Evolutionary conservation across 306 rosid species (phyloP).

Genomic region (Gastrolobium villosum): DNA sequence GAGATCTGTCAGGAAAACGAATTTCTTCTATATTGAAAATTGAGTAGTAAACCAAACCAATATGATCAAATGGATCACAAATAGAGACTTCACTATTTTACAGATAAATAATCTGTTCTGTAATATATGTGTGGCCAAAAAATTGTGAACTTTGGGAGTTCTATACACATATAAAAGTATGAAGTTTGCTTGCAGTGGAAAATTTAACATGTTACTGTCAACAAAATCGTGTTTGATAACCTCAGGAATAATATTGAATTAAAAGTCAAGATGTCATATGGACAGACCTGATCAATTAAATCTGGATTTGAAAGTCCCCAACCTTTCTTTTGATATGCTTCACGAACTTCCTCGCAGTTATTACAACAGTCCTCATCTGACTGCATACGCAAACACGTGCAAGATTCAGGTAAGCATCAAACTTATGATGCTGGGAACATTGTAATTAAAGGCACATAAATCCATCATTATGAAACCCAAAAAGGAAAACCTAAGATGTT

Average conservation of each 20-base stretch:
- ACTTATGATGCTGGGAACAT: slow-evolving; percentile 23
- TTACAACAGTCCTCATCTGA: slow-evolving; percentile 93
- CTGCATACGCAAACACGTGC: slow-evolving; percentile 52
- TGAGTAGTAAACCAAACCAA: slow-evolving; percentile 21
- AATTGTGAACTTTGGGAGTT: slow-evolving; percentile 18
- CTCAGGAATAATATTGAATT: slow-evolving; percentile 28
- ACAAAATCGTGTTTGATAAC: neutral
- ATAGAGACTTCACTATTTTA: slow-evolving; percentile 5
- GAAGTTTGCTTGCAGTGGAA: slow-evolving; percentile 5
- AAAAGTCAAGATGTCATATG: slow-evolving; percentile 43
- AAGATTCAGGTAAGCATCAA: slow-evolving; percentile 14
- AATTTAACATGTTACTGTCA: slow-evolving; percentile 4
- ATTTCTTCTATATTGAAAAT: slow-evolving; percentile 25
- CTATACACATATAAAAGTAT: slow-evolving; percentile 10
- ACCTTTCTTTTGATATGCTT: slow-evolving; percentile 95
- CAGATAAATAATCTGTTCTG: neutral
- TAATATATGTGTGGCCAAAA: neutral
- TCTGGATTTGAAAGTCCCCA: slow-evolving; percentile 98
- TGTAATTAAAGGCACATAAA: slow-evolving; percentile 1
- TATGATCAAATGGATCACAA: slow-evolving; percentile 23
- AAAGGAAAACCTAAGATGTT: neutral
- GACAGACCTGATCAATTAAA: slow-evolving; percentile 88
- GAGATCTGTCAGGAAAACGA: slow-evolving; percentile 1
- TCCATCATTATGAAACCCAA: slow-evolving; percentile 27
- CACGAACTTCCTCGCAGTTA: slow-evolving; percentile 95